Evolutionary conservation across 371 early-diverging fungal genomes (phyloP).

Genomic region (Actinomortierella ambigua): DNA sequence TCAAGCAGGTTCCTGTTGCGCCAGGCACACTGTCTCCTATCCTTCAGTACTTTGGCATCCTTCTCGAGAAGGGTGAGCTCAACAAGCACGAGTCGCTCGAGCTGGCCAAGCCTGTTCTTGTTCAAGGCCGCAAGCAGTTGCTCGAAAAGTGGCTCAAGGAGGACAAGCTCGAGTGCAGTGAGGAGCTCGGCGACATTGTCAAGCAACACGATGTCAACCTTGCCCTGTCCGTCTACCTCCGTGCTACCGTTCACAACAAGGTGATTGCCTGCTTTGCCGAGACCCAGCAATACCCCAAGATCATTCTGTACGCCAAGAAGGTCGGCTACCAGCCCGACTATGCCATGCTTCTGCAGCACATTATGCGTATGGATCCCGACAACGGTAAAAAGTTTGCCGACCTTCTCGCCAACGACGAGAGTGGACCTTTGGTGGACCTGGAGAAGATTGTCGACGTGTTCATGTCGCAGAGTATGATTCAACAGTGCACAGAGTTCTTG

Average conservation of each 20-base stretch:
- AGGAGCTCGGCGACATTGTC: conserved; percentile 97
- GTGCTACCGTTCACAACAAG: conserved; percentile 93
- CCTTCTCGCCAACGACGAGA: conserved; percentile 81
- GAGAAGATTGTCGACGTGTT: conserved; percentile 94
- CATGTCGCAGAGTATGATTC: conserved; percentile 90
- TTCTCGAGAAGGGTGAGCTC: conserved; percentile 94
- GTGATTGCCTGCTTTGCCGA: conserved; percentile 95
- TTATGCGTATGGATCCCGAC: conserved; percentile 90
- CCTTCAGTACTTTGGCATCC: conserved; percentile 95
- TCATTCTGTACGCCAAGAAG: conserved; percentile 92
- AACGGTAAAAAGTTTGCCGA: conserved; percentile 94
- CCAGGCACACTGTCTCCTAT: conserved; percentile 92
- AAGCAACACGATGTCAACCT: conserved; percentile 90
- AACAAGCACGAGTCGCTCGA: conserved; percentile 95
- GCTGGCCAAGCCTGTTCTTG: conserved; percentile 90
- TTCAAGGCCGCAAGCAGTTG: conserved; percentile 90
- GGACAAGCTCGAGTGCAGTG: conserved; percentile 96
- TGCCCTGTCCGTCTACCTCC: conserved; percentile 93
- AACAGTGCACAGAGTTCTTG: conserved; percentile 95
- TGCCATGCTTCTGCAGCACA: conserved; percentile 82
- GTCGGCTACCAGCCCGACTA: conserved; percentile 95
- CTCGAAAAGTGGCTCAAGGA: conserved; percentile 98
- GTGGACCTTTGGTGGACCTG: conserved; percentile 82
- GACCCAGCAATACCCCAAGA: conserved; percentile 94
- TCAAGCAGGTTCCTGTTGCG: conserved; percentile 82